phyloP scores from a whole-genome alignment of 2,329 filamentous ascomycete species.

The Calonectria pseudoturangicola region DNA sequence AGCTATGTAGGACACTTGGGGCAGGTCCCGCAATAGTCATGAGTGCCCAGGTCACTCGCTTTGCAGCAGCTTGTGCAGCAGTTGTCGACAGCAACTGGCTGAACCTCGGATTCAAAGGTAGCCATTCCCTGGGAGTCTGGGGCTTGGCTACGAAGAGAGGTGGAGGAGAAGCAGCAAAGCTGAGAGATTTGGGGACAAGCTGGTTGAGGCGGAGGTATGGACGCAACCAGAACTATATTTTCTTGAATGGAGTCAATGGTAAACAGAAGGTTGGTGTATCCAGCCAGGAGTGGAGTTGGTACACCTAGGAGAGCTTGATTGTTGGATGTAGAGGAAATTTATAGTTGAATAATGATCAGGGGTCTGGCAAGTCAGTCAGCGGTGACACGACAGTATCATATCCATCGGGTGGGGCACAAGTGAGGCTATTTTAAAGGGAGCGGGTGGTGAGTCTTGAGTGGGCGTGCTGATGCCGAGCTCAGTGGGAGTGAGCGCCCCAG shows the following conservation, averaged over 20 bases:
- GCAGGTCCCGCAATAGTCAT: slow-evolving; percentile 59
- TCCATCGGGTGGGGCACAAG: slow-evolving; percentile 43
- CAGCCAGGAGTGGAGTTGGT: slow-evolving; percentile 25
- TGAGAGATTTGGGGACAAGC: neutral
- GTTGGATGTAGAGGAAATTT: slow-evolving; percentile 45
- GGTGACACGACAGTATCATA: slow-evolving; percentile 42
- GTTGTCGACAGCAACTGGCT: slow-evolving; percentile 46
- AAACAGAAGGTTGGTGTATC: slow-evolving; percentile 1
- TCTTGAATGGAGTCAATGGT: neutral
- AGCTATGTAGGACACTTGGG: slow-evolving; percentile 52
- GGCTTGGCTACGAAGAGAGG: neutral
- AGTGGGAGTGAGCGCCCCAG: neutral
- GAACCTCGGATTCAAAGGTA: slow-evolving; percentile 42
- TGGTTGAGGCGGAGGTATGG: neutral
- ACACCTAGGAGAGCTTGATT: neutral
- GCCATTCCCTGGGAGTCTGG: slow-evolving; percentile 44
- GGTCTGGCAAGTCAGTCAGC: slow-evolving; percentile 34
- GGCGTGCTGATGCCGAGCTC: neutral
- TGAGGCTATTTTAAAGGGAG: slow-evolving; percentile 48
- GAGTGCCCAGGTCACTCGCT: slow-evolving; percentile 57
- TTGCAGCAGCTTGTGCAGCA: slow-evolving; percentile 58
- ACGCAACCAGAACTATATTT: neutral
- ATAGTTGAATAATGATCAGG: slow-evolving; percentile 48
- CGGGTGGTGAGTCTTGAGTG: neutral
- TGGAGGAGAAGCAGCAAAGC: neutral